Evolutionary conservation across 2,329 filamentous ascomycete species (phyloP), one percentile per base, ranked within the genome.

Genomic region (Diplodia seriata): DNA sequence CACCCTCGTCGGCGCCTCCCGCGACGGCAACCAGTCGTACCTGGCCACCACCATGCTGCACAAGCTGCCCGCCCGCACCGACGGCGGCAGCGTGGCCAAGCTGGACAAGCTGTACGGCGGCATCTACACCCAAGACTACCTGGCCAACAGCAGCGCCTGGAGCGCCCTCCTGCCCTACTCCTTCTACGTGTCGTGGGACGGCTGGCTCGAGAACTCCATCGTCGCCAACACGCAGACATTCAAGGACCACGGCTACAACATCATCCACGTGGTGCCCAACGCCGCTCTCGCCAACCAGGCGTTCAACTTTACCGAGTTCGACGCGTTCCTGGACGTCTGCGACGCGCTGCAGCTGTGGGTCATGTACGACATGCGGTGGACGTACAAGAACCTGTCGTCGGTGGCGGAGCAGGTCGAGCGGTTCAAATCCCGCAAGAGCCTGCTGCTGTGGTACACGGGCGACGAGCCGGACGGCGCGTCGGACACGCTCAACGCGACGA

Each of bases 391-490:
- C 67, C 69, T 76, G 3, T 76, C 74, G 15, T 73, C 72, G 2
- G 76, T 84, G 3, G 70, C 71, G 6, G 72, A 75, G 76, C 79
- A 82, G 64, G 74, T 82, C 33, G 72, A 78, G 0, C 72, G 68
- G 8, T 70, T 82, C 5, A 76, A 77, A 63, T 70, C 72, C 31
- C 76, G 77, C 29, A 75, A 74, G 4, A 74, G 71, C 6, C 74
- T 85, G 11, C 74, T 85, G 2, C 76, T 81, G 12, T 85, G 82
- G 80, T 84, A 84, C 70, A 83, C 82, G 20, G 81, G 78, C 18
- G 84, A 86, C 70, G 84, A 86, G 70, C 85, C 86, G 5, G 87
- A 88, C 72, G 87, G 87, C 23, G 81, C 81, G 75, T 81, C 85
- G 67, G 82, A 88, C 71, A 82, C 86, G 6, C 81, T 88, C 67